A percentile compares a stretch with the other conserved stretches of the same genome.
phyloP scores from a whole-genome alignment of 176 grass and related monocot genomes.

The Alopecurus myosuroides region DNA sequence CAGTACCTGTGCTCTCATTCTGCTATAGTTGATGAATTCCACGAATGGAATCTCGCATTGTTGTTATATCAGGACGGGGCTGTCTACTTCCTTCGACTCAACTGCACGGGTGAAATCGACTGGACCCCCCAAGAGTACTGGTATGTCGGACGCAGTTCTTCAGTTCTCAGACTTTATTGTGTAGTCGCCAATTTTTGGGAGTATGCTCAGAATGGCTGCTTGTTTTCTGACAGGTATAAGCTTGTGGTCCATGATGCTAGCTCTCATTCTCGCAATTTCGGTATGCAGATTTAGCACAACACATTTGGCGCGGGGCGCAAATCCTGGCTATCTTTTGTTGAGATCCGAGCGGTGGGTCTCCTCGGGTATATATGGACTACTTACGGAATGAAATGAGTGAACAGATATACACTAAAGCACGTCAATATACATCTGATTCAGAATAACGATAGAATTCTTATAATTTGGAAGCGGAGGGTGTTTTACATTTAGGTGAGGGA shows the following conservation, averaged over 20 bases:
- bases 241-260: constrained; percentile 46
- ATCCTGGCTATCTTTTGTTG: too few relatives aligned
- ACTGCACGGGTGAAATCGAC: constrained; percentile 72
- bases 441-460: too few relatives aligned
- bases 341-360: too few relatives aligned
- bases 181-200: background rate
- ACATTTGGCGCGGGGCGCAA: too few relatives aligned
- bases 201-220: constrained; percentile 3
- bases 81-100: constrained; percentile 90
- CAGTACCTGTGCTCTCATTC: constrained; percentile 8
- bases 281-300: constrained; percentile 34
- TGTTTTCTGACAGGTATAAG: constrained; percentile 56
- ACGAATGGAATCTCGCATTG: background rate
- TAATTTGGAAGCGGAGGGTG: too few relatives aligned
- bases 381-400: too few relatives aligned
- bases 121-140: constrained; percentile 38
- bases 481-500: too few relatives aligned
- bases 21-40: constrained; percentile 4
- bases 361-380: too few relatives aligned
- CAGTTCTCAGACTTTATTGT: constrained; percentile 1
- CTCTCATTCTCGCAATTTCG: constrained; percentile 59
- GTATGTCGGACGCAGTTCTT: constrained; percentile 23
- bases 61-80: constrained; percentile 49
- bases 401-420: too few relatives aligned
- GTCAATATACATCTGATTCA: too few relatives aligned